Conservation (phyloP, 805 yeast genomes). For the Nakazawaea ambrosiae region DNA sequence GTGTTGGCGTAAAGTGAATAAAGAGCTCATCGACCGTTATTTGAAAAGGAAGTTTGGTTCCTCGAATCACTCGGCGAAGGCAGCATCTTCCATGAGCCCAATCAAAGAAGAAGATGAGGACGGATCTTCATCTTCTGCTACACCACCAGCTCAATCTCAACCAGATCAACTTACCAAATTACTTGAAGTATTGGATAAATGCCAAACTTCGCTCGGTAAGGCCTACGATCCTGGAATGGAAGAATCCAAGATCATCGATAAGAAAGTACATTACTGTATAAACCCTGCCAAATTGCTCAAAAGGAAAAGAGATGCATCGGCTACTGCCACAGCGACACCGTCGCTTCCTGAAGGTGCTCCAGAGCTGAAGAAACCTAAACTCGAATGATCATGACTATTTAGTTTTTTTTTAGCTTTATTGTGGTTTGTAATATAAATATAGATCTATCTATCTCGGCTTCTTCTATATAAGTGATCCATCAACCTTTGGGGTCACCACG, state of each 20-base stretch:
- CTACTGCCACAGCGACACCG: conserved; percentile 4
- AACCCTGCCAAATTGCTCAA: conserved; percentile 36
- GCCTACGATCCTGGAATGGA: conserved; percentile 45
- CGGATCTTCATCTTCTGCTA: conserved; percentile 8
- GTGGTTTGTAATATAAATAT: neutral
- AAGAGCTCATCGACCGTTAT: conserved; percentile 57
- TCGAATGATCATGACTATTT: conserved; percentile 10
- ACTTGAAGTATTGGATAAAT: conserved; percentile 37
- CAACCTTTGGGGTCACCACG: conserved; percentile 49
- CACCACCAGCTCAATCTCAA: conserved; percentile 1
- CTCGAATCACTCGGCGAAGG: conserved; percentile 17
- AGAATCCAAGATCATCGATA: conserved; percentile 56
- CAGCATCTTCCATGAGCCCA: conserved; percentile 11
- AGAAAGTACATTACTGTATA: conserved; percentile 54
- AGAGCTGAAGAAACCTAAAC: conserved; percentile 18
- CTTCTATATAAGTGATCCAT: conserved; percentile 1
- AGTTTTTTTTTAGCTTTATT: too few relatives aligned
- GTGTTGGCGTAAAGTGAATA: conserved; percentile 64
- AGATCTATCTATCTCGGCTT: neutral
- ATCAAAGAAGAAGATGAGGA: conserved; percentile 12
- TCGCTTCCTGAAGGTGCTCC: conserved; percentile 11
- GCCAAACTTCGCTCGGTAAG: conserved; percentile 38
- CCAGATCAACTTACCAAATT: conserved; percentile 34
- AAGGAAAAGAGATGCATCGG: conserved; percentile 12
- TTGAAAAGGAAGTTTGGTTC: conserved; percentile 54